Conservation (phyloP, 225 moss, liverwort and hornwort genomes). For the Sphagnum tenellum region DNA sequence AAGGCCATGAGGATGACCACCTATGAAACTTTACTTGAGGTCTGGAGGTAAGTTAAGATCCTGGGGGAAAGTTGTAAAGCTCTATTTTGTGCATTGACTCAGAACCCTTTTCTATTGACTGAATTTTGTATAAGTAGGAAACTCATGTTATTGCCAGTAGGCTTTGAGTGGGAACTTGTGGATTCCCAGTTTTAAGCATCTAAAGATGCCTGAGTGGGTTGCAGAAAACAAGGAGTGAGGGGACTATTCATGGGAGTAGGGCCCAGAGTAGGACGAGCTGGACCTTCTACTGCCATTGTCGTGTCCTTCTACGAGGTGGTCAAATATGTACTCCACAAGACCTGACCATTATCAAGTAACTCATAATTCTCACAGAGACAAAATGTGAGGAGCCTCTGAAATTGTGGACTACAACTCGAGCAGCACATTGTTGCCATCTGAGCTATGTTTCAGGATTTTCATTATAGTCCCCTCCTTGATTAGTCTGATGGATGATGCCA, state of each 20-base stretch:
- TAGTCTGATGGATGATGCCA: too few species aligned
- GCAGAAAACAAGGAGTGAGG: slow-evolving; percentile 71
- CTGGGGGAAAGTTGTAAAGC: neutral
- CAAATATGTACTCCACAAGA: slow-evolving; percentile 66
- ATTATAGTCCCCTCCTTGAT: too few species aligned
- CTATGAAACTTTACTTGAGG: slow-evolving; percentile 14
- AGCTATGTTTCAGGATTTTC: too few species aligned
- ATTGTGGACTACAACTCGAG: too few species aligned
- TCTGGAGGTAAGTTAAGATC: slow-evolving; percentile 31
- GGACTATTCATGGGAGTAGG: slow-evolving; percentile 86
- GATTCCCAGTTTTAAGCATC: too few species aligned
- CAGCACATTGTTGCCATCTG: too few species aligned
- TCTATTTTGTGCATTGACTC: neutral
- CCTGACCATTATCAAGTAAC: slow-evolving; percentile 13
- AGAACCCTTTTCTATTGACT: neutral
- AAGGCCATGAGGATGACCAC: slow-evolving; percentile 24
- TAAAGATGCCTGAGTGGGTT: neutral
- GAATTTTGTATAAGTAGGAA: neutral
- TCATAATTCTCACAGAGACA: too few species aligned
- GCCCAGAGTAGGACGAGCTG: slow-evolving; percentile 82
- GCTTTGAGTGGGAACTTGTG: too few species aligned
- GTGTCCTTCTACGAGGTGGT: slow-evolving; percentile 94
- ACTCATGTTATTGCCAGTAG: neutral
- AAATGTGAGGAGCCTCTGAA: too few species aligned
- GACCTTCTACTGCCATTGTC: slow-evolving; percentile 91